These are phyloP conservation scores for Sclerotinia trifoliorum DNA, from an alignment of 2,329 filamentous ascomycete genomes.

Conservation along the genomic window DNA sequence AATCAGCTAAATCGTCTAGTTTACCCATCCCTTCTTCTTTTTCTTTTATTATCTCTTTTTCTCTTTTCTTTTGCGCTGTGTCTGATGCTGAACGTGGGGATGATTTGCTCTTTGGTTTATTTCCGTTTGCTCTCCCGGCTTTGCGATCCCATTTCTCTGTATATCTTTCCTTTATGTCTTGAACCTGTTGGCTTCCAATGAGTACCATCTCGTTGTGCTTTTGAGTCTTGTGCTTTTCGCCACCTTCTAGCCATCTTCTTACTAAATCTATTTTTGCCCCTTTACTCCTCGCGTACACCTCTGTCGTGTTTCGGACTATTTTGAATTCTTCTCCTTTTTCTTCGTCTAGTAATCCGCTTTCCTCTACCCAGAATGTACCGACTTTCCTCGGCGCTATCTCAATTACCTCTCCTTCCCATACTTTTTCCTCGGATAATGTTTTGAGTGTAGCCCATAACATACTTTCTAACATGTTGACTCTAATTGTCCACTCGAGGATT, in stretches of 20 bases:
- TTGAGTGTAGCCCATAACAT: constrained; percentile 73
- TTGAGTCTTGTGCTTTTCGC: constrained; percentile 13
- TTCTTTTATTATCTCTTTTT: constrained; percentile 25
- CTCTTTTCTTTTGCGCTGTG: neutral
- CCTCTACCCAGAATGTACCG: constrained; percentile 53
- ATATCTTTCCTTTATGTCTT: constrained; percentile 42
- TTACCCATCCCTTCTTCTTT: constrained; percentile 49
- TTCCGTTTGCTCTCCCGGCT: constrained; percentile 36
- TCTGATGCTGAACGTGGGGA: neutral
- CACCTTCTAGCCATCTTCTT: constrained; percentile 48
- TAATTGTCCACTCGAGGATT: constrained; percentile 78
- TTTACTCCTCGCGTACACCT: constrained; percentile 48
- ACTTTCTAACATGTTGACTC: constrained; percentile 78
- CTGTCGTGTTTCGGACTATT: constrained; percentile 44
- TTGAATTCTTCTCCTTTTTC: constrained; percentile 27
- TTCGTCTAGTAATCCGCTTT: constrained; percentile 28
- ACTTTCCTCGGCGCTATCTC: constrained; percentile 56
- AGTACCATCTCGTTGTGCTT: constrained; percentile 34
- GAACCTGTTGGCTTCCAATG: constrained; percentile 40
- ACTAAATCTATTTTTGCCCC: constrained; percentile 64
- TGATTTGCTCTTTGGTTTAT: constrained; percentile 26
- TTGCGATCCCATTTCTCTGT: constrained; percentile 39
- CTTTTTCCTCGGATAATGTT: constrained; percentile 50
- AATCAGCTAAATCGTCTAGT: constrained; percentile 79
- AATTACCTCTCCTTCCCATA: constrained; percentile 47